phyloP scores from a whole-genome alignment of 805 yeast genomes.

The Candida vartiovaarae region DNA sequence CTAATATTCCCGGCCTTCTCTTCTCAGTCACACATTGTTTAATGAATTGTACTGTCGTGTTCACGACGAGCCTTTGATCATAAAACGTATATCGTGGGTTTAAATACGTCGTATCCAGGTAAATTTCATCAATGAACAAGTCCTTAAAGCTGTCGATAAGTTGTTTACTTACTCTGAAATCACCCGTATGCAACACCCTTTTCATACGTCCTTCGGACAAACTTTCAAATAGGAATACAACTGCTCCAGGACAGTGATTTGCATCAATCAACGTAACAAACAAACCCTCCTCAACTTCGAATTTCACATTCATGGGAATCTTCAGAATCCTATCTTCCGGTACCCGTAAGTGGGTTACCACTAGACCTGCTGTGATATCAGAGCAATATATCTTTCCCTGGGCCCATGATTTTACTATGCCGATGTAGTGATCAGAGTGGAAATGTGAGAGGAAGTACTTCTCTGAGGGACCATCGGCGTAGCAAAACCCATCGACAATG shows the following conservation, averaged over 20 bases:
- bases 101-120: conserved; percentile 87
- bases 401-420: conserved; percentile 71
- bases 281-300: conserved; percentile 27
- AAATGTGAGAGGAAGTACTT: conserved; percentile 72
- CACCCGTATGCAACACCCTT: conserved; percentile 79
- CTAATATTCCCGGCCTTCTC: conserved; percentile 28
- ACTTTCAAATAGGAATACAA: conserved; percentile 60
- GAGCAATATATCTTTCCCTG: conserved; percentile 71
- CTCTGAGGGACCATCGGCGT: conserved; percentile 36
- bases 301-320: conserved; percentile 31
- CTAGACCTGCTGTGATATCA: conserved; percentile 39
- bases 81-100: conserved; percentile 74
- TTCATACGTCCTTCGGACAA: conserved; percentile 7
- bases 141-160: conserved; percentile 26
- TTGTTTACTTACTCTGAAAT: conserved; percentile 62
- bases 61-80: conserved; percentile 61
- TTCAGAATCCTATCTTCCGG: conserved; percentile 34
- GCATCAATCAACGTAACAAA: conserved; percentile 70
- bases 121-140: conserved; percentile 48
- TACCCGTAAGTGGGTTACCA: conserved; percentile 49
- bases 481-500: conserved; percentile 64
- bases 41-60: conserved; percentile 45
- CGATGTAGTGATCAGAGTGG: conserved; percentile 93
- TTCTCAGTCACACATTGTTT: conserved; percentile 22
- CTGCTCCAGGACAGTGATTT: conserved; percentile 97